phyloP scores from a whole-genome alignment of 2,329 filamentous ascomycete species.

The Chaetothyriales sp. region DNA sequence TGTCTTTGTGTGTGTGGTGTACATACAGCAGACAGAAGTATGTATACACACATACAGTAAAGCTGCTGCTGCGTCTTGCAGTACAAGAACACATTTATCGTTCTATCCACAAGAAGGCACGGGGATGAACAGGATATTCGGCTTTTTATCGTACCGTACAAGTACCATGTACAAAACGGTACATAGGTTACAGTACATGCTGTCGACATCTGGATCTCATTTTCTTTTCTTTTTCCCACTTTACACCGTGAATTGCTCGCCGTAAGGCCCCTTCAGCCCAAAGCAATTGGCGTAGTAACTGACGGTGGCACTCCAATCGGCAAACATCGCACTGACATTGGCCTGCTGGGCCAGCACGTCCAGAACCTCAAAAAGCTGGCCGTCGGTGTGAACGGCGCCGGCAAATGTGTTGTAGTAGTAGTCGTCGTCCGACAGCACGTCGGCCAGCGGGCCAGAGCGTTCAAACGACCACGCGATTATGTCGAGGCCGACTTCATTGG shows the following conservation, averaged over 20 bases:
- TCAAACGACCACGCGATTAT: conserved; percentile 59
- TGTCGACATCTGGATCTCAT: too few species aligned
- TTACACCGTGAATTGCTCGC: neutral
- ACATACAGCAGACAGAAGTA: too few species aligned
- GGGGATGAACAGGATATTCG: too few species aligned
- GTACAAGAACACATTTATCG: too few species aligned
- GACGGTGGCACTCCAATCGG: conserved; percentile 55
- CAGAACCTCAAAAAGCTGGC: conserved; percentile 53
- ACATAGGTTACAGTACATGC: too few species aligned
- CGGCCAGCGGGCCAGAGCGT: conserved; percentile 46
- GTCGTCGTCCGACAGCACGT: conserved; percentile 36
- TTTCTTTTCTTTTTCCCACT: neutral
- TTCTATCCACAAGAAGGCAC: too few species aligned
- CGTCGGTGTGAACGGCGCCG: conserved; percentile 46
- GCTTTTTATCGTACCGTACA: too few species aligned
- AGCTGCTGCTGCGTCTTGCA: too few species aligned
- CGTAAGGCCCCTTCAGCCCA: conserved; percentile 21
- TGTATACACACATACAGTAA: too few species aligned
- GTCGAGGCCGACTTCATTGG: conserved; percentile 47
- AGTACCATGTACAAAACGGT: too few species aligned
- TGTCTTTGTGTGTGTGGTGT: too few species aligned
- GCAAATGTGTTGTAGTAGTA: conserved; percentile 39
- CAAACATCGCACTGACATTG: conserved; percentile 49
- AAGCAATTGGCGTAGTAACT: conserved; percentile 64
- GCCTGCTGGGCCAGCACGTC: conserved; percentile 51